These are phyloP conservation scores for Alternaria sp. DNA, from an alignment of 2,329 filamentous ascomycete species.

Conservation along the genomic window DNA sequence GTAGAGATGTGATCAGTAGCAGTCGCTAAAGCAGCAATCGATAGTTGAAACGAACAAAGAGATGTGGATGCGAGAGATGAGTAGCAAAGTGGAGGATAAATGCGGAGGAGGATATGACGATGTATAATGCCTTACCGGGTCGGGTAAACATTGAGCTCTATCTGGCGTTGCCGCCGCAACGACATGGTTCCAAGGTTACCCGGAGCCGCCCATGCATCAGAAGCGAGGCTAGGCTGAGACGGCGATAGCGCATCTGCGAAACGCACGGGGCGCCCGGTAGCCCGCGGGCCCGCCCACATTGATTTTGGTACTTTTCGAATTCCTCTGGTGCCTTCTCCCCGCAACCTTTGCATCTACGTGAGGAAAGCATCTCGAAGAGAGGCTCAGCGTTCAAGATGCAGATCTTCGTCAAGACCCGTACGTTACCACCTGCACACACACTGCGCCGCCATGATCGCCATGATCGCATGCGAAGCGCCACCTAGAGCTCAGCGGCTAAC, in stretches of 20 bases:
- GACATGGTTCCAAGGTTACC: background rate
- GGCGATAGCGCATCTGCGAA: background rate
- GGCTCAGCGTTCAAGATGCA: constrained; percentile 67
- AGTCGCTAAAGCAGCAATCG: constrained; percentile 15
- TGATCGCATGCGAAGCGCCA: background rate
- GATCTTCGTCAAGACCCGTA: constrained; percentile 97
- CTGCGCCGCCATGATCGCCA: background rate
- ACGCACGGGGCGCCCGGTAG: constrained; percentile 15
- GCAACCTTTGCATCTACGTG: constrained; percentile 14
- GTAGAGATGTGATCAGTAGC: constrained; percentile 10
- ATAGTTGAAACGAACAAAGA: constrained; percentile 28
- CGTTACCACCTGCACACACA: constrained; percentile 26
- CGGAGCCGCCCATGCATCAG: background rate
- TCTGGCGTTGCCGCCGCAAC: constrained; percentile 1
- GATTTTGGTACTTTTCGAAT: constrained; percentile 22
- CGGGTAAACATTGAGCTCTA: constrained; percentile 29
- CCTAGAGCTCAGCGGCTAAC: constrained; percentile 18
- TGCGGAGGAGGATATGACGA: constrained; percentile 37
- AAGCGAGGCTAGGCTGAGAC: background rate
- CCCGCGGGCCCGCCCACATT: constrained; percentile 26
- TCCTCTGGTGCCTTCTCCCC: constrained; percentile 10
- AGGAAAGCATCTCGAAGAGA: constrained; percentile 13
- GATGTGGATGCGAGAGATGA: constrained; percentile 30
- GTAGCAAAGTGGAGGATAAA: constrained; percentile 28
- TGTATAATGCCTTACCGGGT: constrained; percentile 29